Base-by-base conservation (phyloP, 139 green algal genomes). In the Picochlorum sp. region DNA sequence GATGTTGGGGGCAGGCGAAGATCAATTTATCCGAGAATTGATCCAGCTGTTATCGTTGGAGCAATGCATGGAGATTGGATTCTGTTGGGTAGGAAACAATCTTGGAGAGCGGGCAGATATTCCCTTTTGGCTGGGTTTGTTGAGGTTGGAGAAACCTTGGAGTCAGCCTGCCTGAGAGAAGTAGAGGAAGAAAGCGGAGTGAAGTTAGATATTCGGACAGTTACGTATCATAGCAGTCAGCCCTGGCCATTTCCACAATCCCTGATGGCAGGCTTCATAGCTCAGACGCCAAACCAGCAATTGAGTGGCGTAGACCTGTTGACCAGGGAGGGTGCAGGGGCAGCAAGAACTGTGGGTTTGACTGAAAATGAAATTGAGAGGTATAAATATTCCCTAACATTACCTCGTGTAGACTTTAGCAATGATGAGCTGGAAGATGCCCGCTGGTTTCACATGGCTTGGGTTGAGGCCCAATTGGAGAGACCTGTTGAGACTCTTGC, bases 161-260 rank as follows among this genome's bases (percentile, higher is more conserved):
- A 96, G 80, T 54, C 77, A 60, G 74, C 79, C 0, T 76, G 86
- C 50, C 77, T 50, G 5, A 59, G 86, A 14, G 88, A 96, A 75
- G 74, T 86, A 32, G 6, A 60, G 9, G 87, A 94, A 66, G 85
- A 94, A 58, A 44, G 54, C n/a, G 68, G 64, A 18, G 60, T 84
- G 26, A 39, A 1, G 8, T 36, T 84, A 4, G 65, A 77, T 39
- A 41, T 33, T 3, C 26, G n/a, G n/a, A 65, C 28, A 28, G 50
- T 86, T 1, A 33, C 57, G 8, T 95, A 93, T 67, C 54, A 78
- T 28, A 61, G 63, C 50, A 78, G 57, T 50, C 84, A 96, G 75
- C 88, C 88, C 1, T 96, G 88, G 88, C 88, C 88, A 24, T 94
- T 94, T 67, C 86, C 88, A 0, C 64, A 72, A 3, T 83, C 69